These are phyloP conservation scores for Fomitopsis serialis DNA, from an alignment of 768 basidiomycete genomes.

Conservation along the genomic window DNA sequence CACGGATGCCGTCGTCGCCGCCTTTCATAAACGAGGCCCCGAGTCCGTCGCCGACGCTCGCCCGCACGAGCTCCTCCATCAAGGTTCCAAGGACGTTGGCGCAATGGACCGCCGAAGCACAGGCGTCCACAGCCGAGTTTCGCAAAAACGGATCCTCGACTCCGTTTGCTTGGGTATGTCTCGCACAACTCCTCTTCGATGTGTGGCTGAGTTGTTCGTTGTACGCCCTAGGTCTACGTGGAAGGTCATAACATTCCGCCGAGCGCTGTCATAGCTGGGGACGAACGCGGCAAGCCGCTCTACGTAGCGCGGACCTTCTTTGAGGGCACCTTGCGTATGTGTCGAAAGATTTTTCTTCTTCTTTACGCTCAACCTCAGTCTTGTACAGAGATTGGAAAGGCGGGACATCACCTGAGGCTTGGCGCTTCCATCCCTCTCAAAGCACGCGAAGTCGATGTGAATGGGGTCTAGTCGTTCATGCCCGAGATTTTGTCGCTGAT, in stretches of 20 bases:
- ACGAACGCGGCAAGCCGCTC: neutral
- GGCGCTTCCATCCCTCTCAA: neutral
- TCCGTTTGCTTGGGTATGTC: neutral
- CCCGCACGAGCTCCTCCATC: neutral
- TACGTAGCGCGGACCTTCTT: neutral
- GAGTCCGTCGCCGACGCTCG: neutral
- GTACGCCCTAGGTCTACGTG: neutral
- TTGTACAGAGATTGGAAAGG: neutral
- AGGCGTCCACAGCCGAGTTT: neutral
- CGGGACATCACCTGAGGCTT: neutral
- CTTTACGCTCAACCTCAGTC: neutral
- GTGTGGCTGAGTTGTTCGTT: neutral
- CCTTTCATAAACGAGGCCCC: neutral
- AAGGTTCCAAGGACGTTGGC: neutral
- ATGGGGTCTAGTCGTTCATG: neutral
- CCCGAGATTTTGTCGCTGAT: neutral
- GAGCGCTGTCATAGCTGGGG: neutral
- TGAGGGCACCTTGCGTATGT: neutral
- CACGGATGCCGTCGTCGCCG: no score
- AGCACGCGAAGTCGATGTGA: neutral
- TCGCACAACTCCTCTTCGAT: neutral
- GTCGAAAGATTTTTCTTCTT: neutral
- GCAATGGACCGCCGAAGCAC: neutral
- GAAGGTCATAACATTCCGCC: neutral
- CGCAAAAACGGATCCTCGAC: neutral